Evolutionary conservation across 768 basidiomycete species (phyloP), one percentile per base, ranked within the genome.

Genomic region (Pisolithus albus): DNA sequence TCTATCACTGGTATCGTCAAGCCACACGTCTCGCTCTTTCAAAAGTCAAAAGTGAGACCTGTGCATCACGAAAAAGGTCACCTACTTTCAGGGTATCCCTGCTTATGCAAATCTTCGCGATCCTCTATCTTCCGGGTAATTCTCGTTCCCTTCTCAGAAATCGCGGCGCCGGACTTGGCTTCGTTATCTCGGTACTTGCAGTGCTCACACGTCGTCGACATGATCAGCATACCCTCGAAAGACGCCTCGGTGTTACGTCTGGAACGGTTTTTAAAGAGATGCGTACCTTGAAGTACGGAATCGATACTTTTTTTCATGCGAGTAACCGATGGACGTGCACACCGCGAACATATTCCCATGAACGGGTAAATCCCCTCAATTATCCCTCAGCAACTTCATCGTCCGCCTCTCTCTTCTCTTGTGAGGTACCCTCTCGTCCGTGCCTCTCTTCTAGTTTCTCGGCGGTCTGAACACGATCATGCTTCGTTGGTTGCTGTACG

Each of bases 101-200:
- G 58, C 85, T 83, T 7, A n/a, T n/a, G n/a, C n/a, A 98, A 75
- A 70, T 98, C 96, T 47, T 99, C 95, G 15, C 80, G 72, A 65
- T 98, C 94, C 59, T 93, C 86, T 4, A 96, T 92, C 65, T 86
- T 91, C 50, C 98, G 75, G 0, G 78, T 90, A 56, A 97, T 92
- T 52, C 76, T 80, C 67, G 89, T 94, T 16, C 94, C 96, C 61
- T 87, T 75, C 4, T 79, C 80, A 3, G 95, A 90, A 52, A 97
- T 90, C 1, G 94, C 93, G 2, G 84, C 72, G 18, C 94, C 92
- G 5, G 92, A 89, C 68, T 98, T 99, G 62, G 98, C 88, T 71
- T 99, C 96, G 61, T 94, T 98, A 69, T 99, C 96, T 52, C 91
- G 79, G 69, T 98, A 99, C 1, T 96, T 95, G 67, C 96, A 99